These are phyloP conservation scores for Prunus persica DNA, from an alignment of 306 rosid species.

Conservation along the genomic window DNA sequence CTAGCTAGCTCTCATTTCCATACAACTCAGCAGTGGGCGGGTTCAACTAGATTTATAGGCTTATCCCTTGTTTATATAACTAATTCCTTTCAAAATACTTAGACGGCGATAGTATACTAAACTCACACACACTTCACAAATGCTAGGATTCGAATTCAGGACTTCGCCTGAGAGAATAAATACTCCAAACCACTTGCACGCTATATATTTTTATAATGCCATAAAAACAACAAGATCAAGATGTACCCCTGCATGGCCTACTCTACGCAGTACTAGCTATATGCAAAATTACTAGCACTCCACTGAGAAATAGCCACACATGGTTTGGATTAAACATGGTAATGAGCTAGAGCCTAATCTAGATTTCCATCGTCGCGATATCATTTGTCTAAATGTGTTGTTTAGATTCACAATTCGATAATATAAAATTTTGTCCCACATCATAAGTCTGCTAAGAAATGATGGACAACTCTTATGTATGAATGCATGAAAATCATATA, in stretches of 20 bases:
- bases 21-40: not conserved
- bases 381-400: not conserved
- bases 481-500: not conserved
- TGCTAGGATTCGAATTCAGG: too few relatives aligned
- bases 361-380: too few relatives aligned
- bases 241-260: not conserved
- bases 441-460: too few relatives aligned
- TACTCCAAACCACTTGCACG: too few relatives aligned
- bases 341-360: not conserved
- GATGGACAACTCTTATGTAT: too few relatives aligned
- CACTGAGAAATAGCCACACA: not conserved
- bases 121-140: too few relatives aligned
- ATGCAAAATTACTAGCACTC: not conserved
- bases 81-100: not conserved
- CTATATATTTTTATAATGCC: not conserved
- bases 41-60: not conserved
- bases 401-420: not conserved
- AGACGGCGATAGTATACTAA: not conserved
- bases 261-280: not conserved
- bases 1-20: not conserved
- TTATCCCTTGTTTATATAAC: not conserved
- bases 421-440: too few relatives aligned
- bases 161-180: accelerated
- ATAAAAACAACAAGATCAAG: not conserved
- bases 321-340: not conserved